Percentiles rank a stretch among this genome's conserved stretches.
Conservation (phyloP, 2,329 filamentous ascomycete species). For the Torrubiella hemipterigena region DNA sequence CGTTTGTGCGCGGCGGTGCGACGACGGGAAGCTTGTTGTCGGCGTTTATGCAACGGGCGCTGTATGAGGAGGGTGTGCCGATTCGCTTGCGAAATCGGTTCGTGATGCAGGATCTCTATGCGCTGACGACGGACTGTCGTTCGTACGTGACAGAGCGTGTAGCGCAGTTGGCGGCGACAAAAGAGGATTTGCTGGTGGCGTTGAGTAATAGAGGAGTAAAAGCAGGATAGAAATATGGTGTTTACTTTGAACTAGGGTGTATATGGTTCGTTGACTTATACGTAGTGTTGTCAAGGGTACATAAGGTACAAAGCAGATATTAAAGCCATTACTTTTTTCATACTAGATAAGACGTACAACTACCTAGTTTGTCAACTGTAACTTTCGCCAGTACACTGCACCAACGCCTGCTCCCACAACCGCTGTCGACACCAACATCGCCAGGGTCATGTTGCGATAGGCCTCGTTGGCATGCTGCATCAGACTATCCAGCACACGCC, state of each 20-base stretch:
- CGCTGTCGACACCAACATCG: neutral
- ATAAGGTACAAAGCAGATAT: no score
- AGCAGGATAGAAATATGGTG: no score
- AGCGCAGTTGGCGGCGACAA: neutral
- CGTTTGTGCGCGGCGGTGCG: neutral
- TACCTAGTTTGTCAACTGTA: no score
- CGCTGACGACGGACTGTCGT: neutral
- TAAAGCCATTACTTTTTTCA: no score
- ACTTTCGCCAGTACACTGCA: neutral
- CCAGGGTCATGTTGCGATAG: neutral
- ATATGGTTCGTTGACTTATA: no score
- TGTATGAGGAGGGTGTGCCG: neutral
- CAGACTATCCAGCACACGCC: neutral
- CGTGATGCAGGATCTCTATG: neutral
- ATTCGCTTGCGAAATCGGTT: neutral
- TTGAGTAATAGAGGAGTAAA: no score
- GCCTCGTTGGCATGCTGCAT: neutral
- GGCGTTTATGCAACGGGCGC: neutral
- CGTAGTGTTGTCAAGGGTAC: no score
- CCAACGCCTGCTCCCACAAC: neutral
- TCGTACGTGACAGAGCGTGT: neutral
- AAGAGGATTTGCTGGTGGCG: no score
- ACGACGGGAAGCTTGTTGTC: neutral
- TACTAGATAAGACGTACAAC: no score
- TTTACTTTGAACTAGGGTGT: no score